phyloP scores from a whole-genome alignment of 345 rosid genomes.

The Populus tremula region DNA sequence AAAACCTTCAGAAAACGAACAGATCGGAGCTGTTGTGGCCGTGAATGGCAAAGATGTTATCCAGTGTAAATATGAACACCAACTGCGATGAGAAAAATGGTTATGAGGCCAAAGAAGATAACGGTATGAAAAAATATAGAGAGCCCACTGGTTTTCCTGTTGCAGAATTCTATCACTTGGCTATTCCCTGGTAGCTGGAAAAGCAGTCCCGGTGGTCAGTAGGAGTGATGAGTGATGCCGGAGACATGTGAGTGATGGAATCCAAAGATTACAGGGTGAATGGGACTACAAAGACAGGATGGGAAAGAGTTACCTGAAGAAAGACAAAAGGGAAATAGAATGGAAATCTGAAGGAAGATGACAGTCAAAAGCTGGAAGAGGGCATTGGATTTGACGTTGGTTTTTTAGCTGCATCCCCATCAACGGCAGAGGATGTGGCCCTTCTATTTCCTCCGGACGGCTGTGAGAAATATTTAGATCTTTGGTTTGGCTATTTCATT shows the following conservation, averaged over 20 bases:
- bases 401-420: background rate
- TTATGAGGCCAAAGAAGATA: conserved; percentile 19
- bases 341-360: background rate
- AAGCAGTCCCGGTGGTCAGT: background rate
- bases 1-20: too few relatives aligned
- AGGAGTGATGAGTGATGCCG: background rate
- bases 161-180: conserved; percentile 11
- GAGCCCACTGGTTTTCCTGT: conserved; percentile 16
- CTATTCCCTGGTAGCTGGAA: conserved; percentile 12
- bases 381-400: background rate
- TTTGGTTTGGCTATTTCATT: background rate
- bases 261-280: too few relatives aligned
- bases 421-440: background rate
- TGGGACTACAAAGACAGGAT: background rate
- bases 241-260: background rate
- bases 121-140: conserved; percentile 12
- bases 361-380: background rate
- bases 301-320: background rate
- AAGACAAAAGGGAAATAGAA: background rate
- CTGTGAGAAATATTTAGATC: background rate
- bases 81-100: conserved; percentile 14
- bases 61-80: conserved; percentile 14
- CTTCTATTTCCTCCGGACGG: background rate
- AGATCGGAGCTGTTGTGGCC: background rate
- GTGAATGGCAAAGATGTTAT: background rate